Conservation (phyloP, 2,329 filamentous ascomycete genomes). For the Neonectria coccinea region DNA sequence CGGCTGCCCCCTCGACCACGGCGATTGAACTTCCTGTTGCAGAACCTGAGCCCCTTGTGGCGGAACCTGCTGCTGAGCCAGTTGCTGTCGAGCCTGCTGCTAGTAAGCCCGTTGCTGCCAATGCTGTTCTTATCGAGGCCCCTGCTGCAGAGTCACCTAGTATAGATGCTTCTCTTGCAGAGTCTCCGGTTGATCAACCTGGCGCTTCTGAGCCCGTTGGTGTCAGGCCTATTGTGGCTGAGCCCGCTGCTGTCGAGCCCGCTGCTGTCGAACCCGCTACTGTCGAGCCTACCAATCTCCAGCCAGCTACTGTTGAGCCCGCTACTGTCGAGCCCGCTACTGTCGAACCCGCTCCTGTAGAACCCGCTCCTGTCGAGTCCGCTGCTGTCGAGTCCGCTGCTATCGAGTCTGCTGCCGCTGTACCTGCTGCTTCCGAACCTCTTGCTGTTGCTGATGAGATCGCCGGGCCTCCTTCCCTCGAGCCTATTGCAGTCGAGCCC, state of each 20-base stretch:
- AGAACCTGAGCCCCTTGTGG: not conserved
- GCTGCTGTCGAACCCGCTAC: not conserved
- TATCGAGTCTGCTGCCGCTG: not conserved
- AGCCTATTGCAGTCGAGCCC: not conserved
- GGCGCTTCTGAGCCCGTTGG: too few relatives aligned
- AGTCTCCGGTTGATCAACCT: not conserved
- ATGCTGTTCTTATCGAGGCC: not conserved
- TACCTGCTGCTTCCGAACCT: not conserved
- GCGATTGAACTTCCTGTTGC: not conserved
- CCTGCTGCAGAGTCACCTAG: not conserved
- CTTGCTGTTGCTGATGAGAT: not conserved
- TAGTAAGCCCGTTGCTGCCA: not conserved
- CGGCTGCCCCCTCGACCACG: not conserved
- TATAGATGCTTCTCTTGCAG: not conserved
- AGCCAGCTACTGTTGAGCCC: too few relatives aligned
- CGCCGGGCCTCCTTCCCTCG: not conserved
- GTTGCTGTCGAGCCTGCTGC: not conserved
- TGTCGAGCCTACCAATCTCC: accelerated
- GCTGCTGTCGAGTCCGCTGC: not conserved
- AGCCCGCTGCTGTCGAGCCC: not conserved
- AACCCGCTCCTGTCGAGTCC: too few relatives aligned
- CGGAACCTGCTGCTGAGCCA: not conserved
- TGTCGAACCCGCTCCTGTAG: not conserved
- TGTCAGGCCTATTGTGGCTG: not conserved
- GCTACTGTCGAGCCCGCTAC: too few relatives aligned